Evolutionary conservation across 352 stramenopile genomes (phyloP).

Genomic region (Phytophthora pinifolia): DNA sequence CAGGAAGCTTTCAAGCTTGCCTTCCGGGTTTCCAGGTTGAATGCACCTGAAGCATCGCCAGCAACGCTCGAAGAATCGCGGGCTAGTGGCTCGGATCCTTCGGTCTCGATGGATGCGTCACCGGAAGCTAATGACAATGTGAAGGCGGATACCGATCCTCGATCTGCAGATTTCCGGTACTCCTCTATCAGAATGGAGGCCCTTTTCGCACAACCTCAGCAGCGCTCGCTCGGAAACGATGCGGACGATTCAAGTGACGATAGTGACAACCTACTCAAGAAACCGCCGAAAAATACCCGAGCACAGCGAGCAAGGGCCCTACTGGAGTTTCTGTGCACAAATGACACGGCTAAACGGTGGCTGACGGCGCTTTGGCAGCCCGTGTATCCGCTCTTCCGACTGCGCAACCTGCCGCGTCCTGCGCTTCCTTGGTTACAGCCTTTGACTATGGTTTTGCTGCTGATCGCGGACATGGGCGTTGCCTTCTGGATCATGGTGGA

Average conservation of each 20-base stretch:
- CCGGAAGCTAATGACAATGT: constrained; percentile 22
- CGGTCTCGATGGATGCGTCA: constrained; percentile 1
- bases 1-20: constrained; percentile 68
- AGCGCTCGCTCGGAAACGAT: constrained; percentile 11
- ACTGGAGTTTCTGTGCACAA: constrained; percentile 29
- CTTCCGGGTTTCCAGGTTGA: constrained; percentile 47
- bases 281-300: constrained; percentile 11
- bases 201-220: constrained; percentile 53
- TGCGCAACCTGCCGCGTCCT: constrained; percentile 48
- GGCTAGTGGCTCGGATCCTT: constrained; percentile 1
- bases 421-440: constrained; percentile 44
- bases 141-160: constrained; percentile 42
- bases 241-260: constrained; percentile 28
- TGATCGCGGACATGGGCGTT: constrained; percentile 66
- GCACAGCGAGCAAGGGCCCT: constrained; percentile 25
- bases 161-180: constrained; percentile 61
- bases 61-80: constrained; percentile 5
- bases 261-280: constrained; percentile 29
- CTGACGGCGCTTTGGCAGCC: constrained; percentile 39
- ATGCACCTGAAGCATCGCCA: constrained; percentile 2
- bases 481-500: constrained; percentile 81
- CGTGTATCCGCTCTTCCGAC: constrained; percentile 59
- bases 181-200: constrained; percentile 81
- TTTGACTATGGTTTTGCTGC: constrained; percentile 51
- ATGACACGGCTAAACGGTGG: constrained; percentile 30